Evolutionary conservation across 345 rosid genomes (phyloP), one percentile per base, ranked within the genome.

Genomic region (Brassica juncea): DNA sequence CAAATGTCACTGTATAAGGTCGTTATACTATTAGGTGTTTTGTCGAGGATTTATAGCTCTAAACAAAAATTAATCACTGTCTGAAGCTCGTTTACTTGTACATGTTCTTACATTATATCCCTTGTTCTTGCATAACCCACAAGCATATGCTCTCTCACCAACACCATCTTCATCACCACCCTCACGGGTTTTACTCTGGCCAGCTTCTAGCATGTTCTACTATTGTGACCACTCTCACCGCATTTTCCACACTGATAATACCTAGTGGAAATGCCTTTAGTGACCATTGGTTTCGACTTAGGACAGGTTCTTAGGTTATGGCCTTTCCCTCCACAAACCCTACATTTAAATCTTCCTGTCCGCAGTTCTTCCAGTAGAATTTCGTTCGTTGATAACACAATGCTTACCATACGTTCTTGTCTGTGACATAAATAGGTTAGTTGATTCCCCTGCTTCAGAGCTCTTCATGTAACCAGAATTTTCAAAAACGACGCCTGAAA

Each of bases 221-320:
- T 82, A 64, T 94, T 94, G 78, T 94, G 98, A 80, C 97, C 96
- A 5, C 76, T 75, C 77, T 74, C 73, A 47, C 87, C 71, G 58
- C 97, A 94, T 64, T 83, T 76, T 63, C 73, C 65, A 85, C 97
- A 94, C 27, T 19, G 80, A 58, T 71, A 84, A 42, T 61, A 21
- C 79, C 83, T 86, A 11, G 57, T 74, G 62, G 59, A 78, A 19
- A 63, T 72, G 23, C 73, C 77, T 71, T 79, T 76, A 6, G 64
- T 74, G 72, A 82, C 62, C 52, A 66, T 35, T 21, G 54, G 44
- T 83, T 80, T 84, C 2, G 85, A 82, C 76, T 80, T 81, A 0
- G 79, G 87, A 74, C 97, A 94, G 37, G 97, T 91, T 86, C 91
- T 87, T 85, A 84, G 81, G 88, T 94, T 94, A 81, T 94, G 97